A percentile compares a stretch with the other conserved stretches of the same genome.
Evolutionary conservation across 2,329 filamentous ascomycete genomes (phyloP).

Genomic region (Aureobasidium sp.): DNA sequence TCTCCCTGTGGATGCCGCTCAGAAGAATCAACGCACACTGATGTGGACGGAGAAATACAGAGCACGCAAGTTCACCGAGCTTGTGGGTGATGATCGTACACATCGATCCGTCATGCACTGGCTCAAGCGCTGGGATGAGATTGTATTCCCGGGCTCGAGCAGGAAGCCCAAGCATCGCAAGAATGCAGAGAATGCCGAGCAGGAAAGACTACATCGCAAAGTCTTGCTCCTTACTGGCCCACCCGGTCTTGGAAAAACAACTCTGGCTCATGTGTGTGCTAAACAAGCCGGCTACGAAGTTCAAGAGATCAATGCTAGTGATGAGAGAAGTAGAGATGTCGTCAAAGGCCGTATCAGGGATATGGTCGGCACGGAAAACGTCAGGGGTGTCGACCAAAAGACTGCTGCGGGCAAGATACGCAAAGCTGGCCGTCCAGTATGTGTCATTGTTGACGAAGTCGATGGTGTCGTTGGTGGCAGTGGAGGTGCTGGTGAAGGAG

Average conservation of each 20-base stretch:
- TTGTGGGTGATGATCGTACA: conserved; percentile 89
- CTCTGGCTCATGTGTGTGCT: conserved; percentile 90
- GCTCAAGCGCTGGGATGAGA: conserved; percentile 87
- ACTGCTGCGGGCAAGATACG: conserved; percentile 46
- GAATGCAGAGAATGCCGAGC: conserved; percentile 38
- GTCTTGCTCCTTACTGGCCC: conserved; percentile 85
- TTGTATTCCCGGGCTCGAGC: conserved; percentile 75
- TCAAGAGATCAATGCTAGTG: conserved; percentile 94
- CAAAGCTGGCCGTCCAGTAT: conserved; percentile 77
- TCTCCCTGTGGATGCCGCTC: background rate
- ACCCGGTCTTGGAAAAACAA: conserved; percentile 91
- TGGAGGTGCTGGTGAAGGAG: conserved; percentile 67
- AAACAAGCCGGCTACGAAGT: conserved; percentile 93
- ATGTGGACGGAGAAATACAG: conserved; percentile 98
- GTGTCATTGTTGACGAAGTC: conserved; percentile 91
- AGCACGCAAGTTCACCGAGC: conserved; percentile 80
- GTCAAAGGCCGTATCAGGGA: conserved; percentile 88
- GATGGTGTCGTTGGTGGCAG: conserved; percentile 84
- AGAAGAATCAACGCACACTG: conserved; percentile 35
- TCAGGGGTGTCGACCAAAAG: conserved; percentile 59
- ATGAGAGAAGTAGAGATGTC: conserved; percentile 81
- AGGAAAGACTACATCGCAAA: conserved; percentile 74
- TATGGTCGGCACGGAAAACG: conserved; percentile 86
- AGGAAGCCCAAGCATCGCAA: conserved; percentile 46
- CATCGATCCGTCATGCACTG: conserved; percentile 84